Evolutionary conservation across 106 monocot genomes (phyloP).

Genomic region (Triglochin maritima): DNA sequence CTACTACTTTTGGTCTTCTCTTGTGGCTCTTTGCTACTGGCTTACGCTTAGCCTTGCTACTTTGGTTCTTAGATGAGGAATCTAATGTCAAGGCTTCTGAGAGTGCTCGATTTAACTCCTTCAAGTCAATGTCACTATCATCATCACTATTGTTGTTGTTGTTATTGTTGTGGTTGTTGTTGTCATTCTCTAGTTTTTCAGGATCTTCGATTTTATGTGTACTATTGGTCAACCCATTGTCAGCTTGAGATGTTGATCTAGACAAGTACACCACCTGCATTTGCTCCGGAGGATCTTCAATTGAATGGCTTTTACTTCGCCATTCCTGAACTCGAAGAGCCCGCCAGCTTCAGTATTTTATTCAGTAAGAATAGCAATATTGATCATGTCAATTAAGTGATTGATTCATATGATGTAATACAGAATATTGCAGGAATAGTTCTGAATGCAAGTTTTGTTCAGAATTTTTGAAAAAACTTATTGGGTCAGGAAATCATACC

Average conservation of each 20-base stretch:
- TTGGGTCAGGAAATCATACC: not conserved
- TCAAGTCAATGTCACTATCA: conserved; percentile 51
- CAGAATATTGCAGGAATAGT: too few species aligned
- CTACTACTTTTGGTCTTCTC: not conserved
- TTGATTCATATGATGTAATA: too few species aligned
- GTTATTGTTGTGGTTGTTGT: too few species aligned
- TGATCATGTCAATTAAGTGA: too few species aligned
- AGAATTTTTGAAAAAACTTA: too few species aligned
- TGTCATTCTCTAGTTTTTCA: conserved; percentile 12
- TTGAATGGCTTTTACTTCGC: conserved; percentile 3
- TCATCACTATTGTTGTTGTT: not conserved
- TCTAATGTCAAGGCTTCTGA: conserved; percentile 33
- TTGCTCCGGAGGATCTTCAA: not conserved
- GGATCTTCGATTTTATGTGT: conserved; percentile 5
- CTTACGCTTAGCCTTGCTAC: conserved; percentile 13
- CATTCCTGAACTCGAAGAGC: conserved; percentile 60
- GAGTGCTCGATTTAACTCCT: conserved; percentile 44
- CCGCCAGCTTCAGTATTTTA: conserved; percentile 42
- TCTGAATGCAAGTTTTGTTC: too few species aligned
- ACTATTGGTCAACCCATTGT: conserved; percentile 2
- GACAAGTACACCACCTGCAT: conserved; percentile 5
- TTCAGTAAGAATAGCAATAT: too few species aligned
- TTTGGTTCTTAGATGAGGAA: conserved; percentile 37
- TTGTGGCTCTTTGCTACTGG: conserved; percentile 12
- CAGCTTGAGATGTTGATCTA: conserved; percentile 3